Percentiles rank a stretch among this genome's conserved stretches.
Evolutionary conservation across 2,329 filamentous ascomycete genomes (phyloP).

Genomic region (Cercospora brassicicola): DNA sequence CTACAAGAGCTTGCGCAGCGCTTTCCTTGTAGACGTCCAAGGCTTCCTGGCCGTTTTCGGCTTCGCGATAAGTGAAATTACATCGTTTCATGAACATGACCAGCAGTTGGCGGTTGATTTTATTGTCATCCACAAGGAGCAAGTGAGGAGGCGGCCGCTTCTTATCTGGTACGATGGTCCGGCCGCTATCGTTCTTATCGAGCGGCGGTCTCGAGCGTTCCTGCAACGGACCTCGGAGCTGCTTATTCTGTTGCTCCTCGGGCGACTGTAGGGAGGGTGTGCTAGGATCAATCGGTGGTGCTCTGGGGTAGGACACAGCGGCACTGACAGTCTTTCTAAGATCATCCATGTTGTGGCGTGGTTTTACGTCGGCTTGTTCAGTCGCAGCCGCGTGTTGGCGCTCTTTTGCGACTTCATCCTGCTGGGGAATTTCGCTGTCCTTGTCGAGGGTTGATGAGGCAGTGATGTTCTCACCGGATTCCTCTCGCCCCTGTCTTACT

Average conservation of each 20-base stretch:
- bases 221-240: neutral
- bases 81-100: slow-evolving; percentile 33
- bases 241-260: slow-evolving; percentile 4
- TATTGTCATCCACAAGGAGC: slow-evolving; percentile 39
- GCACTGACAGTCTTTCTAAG: slow-evolving; percentile 15
- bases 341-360: neutral
- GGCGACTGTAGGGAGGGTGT: slow-evolving; percentile 22
- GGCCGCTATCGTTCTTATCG: neutral
- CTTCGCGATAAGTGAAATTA: slow-evolving; percentile 44
- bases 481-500: neutral
- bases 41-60: slow-evolving; percentile 51
- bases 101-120: slow-evolving; percentile 36
- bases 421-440: neutral
- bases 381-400: neutral
- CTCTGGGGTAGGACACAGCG: slow-evolving; percentile 13
- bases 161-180: slow-evolving; percentile 10
- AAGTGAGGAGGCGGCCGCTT: slow-evolving; percentile 21
- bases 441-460: neutral
- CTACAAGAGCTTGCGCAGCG: neutral
- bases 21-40: slow-evolving; percentile 33
- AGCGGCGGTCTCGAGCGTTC: neutral
- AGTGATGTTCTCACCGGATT: neutral
- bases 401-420: neutral
- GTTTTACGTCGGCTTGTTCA: neutral
- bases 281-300: slow-evolving; percentile 20